Base-by-base conservation (phyloP, 2,329 filamentous ascomycete species). In the Colletotrichum australisinense region DNA sequence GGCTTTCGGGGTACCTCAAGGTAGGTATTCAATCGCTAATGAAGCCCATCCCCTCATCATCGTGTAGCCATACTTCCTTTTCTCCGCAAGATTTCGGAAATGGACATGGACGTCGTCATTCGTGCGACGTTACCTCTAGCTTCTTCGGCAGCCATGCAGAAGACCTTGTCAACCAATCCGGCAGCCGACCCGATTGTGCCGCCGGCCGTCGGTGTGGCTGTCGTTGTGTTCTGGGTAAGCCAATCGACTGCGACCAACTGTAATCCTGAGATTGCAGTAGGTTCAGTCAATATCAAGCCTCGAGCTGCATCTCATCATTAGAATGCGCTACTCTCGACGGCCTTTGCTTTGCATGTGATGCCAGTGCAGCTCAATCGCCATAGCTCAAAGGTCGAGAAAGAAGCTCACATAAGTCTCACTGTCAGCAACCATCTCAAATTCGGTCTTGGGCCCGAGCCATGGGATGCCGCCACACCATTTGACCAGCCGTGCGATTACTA, bases 401-500 rank as follows among this genome's bases (percentile, higher is more conserved):
- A 26, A 38, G 52, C 42, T 60, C 30, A 19, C 68, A 55, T 16
- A 12, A 52, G 49, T 22, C 69, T 30, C 22, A 28, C 69, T 30
- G 32, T 35, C 14, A 28, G 53, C 35, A 55, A 32, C 65, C 57
- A 63, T 68, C 49, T 35, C 24, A 38, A 58, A 32, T 42, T 69
- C 52, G 52, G 69, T 53, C 28, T 19, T 68, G 16, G 19, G n/a
- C 19, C 28, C 28, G 22, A 22, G 19, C 68, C 69, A 69, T 57
- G 30, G 28, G 57, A 35, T 59, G 16, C 49, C 63, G 64, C 64
- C 69, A 63, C 69, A 57, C 68, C 69, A 69, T 24, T 57, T 58
- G 57, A 72, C 69, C 49, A 55, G 38, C 65, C 16, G 58, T 72
- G 57, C 69, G 32, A 52, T 30, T 38, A 9, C 38, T 16, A n/a